phyloP scores from a whole-genome alignment of 805 yeast genomes.

The Candida chilensis region DNA sequence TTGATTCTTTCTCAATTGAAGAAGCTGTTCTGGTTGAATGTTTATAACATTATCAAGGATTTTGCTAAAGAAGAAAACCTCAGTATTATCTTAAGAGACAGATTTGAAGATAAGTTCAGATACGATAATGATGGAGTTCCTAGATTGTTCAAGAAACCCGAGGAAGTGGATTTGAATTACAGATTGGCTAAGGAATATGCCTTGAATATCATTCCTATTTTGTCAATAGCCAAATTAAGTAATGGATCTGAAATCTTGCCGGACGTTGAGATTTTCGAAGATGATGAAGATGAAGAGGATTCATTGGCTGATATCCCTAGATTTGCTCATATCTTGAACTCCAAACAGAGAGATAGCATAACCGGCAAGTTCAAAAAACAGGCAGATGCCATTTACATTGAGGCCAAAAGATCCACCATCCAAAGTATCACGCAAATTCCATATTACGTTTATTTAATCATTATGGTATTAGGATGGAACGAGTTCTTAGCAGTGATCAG shows the following conservation, averaged over 20 bases:
- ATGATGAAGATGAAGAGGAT: slow-evolving; percentile 15
- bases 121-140: slow-evolving; percentile 83
- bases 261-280: slow-evolving; percentile 34
- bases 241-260: slow-evolving; percentile 54
- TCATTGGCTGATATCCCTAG: slow-evolving; percentile 9
- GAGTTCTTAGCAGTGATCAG: slow-evolving; percentile 84
- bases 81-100: slow-evolving; percentile 57
- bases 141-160: slow-evolving; percentile 63
- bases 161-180: slow-evolving; percentile 63
- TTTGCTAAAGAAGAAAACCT: slow-evolving; percentile 59
- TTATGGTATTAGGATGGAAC: slow-evolving; percentile 87
- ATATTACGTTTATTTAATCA: slow-evolving; percentile 62
- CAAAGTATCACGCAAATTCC: slow-evolving; percentile 78
- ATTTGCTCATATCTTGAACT: slow-evolving; percentile 51
- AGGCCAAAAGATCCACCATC: slow-evolving; percentile 81
- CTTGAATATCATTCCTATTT: slow-evolving; percentile 45
- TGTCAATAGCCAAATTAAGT: slow-evolving; percentile 43
- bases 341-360: slow-evolving; percentile 48
- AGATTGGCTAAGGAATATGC: slow-evolving; percentile 52
- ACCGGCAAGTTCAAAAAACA: slow-evolving; percentile 58
- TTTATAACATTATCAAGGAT: slow-evolving; percentile 51
- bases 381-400: slow-evolving; percentile 72
- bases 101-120: slow-evolving; percentile 75
- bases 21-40: slow-evolving; percentile 54
- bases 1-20: slow-evolving; percentile 33